Conservation (phyloP, 352 stramenopile genomes). For the Globisporangium viniferum region DNA sequence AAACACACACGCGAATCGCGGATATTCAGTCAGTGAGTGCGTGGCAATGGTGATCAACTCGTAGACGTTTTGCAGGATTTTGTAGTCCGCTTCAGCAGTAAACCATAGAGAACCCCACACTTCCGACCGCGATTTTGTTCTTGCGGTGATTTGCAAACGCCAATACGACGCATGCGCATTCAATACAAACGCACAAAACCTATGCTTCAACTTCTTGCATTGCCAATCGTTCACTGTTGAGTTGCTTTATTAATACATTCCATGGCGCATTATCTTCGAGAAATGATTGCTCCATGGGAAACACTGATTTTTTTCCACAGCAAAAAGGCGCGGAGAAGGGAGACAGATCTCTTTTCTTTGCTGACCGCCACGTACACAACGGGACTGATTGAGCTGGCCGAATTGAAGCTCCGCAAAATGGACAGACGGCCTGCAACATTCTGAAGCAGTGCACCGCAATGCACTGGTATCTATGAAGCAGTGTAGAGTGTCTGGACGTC, state of each 20-base stretch:
- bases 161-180: neutral
- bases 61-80: neutral
- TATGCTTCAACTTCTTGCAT: neutral
- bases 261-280: neutral
- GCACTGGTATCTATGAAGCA: no score
- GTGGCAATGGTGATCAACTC: neutral
- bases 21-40: neutral
- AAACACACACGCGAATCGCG: neutral
- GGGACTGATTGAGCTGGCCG: no score
- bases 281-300: no score
- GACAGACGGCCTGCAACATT: no score
- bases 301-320: no score
- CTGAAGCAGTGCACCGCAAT: no score
- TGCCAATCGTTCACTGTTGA: neutral
- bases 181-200: neutral
- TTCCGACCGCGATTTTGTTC: neutral
- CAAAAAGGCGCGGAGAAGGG: no score
- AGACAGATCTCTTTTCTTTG: no score
- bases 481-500: no score
- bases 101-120: neutral
- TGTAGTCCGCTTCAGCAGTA: neutral
- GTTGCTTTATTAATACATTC: neutral
- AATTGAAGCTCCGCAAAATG: no score
- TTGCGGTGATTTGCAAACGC: neutral
- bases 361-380: no score